Conservation (phyloP, 2,329 filamentous ascomycete genomes). For the Fusarium setosum region DNA sequence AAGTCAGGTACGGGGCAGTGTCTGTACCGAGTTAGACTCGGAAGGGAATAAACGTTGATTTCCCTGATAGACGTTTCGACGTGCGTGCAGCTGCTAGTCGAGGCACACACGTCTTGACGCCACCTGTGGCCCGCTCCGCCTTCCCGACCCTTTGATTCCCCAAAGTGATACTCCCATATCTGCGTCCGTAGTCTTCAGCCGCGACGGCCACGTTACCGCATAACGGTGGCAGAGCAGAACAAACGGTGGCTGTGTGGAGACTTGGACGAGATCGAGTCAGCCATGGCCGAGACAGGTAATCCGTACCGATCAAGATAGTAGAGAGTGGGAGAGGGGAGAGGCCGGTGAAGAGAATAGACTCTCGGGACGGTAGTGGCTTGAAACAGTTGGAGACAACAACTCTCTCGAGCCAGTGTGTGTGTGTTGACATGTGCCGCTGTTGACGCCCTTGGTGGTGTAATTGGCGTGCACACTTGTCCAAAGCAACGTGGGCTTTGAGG, state of each 20-base stretch:
- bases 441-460: neutral
- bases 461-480: neutral
- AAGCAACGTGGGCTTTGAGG: neutral
- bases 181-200: slow-evolving; percentile 7
- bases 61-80: slow-evolving; percentile 6
- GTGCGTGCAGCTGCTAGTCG: slow-evolving; percentile 1
- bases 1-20: neutral
- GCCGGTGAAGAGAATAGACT: neutral
- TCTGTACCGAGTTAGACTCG: neutral
- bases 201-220: slow-evolving; percentile 4
- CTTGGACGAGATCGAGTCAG: neutral
- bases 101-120: slow-evolving; percentile 21
- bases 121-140: slow-evolving; percentile 26
- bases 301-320: neutral
- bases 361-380: slow-evolving; percentile 1
- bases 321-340: neutral
- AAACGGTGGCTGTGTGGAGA: slow-evolving; percentile 18
- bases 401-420: neutral
- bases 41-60: neutral
- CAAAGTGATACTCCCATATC: neutral
- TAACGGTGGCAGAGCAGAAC: slow-evolving; percentile 12
- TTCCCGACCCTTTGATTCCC: slow-evolving; percentile 7
- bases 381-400: slow-evolving; percentile 10
- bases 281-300: neutral
- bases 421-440: neutral